Base-by-base conservation (phyloP, 2,329 filamentous ascomycete species). In the Tricladium varicosporioides region DNA sequence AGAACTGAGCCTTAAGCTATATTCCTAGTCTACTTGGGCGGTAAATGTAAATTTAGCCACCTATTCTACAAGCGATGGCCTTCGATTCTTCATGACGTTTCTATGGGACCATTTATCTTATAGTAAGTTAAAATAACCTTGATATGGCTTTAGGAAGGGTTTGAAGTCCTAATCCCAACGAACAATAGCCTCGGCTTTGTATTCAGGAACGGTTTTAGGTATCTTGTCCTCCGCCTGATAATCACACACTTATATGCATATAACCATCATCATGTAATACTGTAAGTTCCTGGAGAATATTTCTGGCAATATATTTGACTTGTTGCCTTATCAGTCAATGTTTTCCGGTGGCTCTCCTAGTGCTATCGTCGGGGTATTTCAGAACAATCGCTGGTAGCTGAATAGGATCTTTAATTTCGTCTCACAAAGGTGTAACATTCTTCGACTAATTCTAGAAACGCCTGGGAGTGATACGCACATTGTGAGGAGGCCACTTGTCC, bases 71-170 rank as follows among this genome's bases (percentile, higher is more conserved):
- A 27, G 7, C 7, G 7, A 7, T 27, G 7, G 22, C 22, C 22
- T 7, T 4, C 7, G 22, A 27, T 27, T 27, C 22, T 27, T 7
- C 22, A 3, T 7, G 22, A 4, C 22, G 3, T 27, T 7, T 27
- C 22, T 27, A 7, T 52, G 36, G 66, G 72, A 73, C 72, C 73
- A 76, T 22, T 68, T 63, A 58, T 75, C 73, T 49, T 69, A 60
- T 36, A 75, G 60, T 31, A 76, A n/a, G n/a, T n/a, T n/a, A n/a
- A n/a, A n/a, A 5, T 10, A 22, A 47, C 9, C 22, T 22, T 22
- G 16, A 40, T 55, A 63, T 1, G 53, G 53, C 5, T 45, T n/a
- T 8, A 56, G 57, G 22, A 59, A 61, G 16, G 61, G 61, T 10
- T 54, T 59, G 13, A 63, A 60, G 19, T 44, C 60, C 46, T 51